A percentile compares a stretch with the other conserved stretches of the same genome.
Conservation (phyloP, 2,329 filamentous ascomycete genomes). For the Alternaria sp. region DNA sequence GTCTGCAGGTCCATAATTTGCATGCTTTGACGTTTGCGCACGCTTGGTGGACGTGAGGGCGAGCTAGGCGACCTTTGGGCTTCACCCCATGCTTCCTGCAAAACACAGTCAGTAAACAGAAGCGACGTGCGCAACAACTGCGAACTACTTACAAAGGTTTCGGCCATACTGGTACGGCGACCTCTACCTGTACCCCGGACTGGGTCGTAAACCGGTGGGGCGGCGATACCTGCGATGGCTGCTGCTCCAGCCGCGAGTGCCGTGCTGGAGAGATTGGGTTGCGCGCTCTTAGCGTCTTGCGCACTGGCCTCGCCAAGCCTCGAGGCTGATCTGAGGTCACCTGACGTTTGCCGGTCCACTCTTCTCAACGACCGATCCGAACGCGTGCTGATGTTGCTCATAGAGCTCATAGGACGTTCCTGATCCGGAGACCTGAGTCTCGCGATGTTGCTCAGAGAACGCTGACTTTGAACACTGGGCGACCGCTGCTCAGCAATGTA, state of each 20-base stretch:
- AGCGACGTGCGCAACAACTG: constrained; percentile 10
- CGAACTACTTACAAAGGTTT: constrained; percentile 82
- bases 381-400: constrained; percentile 62
- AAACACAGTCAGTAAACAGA: constrained; percentile 32
- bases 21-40: constrained; percentile 97
- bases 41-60: constrained; percentile 90
- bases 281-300: constrained; percentile 41
- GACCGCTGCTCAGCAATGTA: constrained; percentile 44
- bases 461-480: constrained; percentile 53
- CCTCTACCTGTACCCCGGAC: constrained; percentile 87
- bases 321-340: constrained; percentile 75
- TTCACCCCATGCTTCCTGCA: constrained; percentile 91
- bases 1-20: constrained; percentile 89
- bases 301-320: constrained; percentile 61
- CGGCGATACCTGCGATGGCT: constrained; percentile 53
- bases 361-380: constrained; percentile 75
- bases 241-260: constrained; percentile 44
- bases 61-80: constrained; percentile 88
- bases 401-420: constrained; percentile 67
- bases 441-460: constrained; percentile 50
- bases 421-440: constrained; percentile 52
- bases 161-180: constrained; percentile 81
- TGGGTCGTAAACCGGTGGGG: constrained; percentile 70
- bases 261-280: constrained; percentile 40
- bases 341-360: constrained; percentile 70